phyloP scores from a whole-genome alignment of 257 asterid genomes.

The Primulina huaijiensis region DNA sequence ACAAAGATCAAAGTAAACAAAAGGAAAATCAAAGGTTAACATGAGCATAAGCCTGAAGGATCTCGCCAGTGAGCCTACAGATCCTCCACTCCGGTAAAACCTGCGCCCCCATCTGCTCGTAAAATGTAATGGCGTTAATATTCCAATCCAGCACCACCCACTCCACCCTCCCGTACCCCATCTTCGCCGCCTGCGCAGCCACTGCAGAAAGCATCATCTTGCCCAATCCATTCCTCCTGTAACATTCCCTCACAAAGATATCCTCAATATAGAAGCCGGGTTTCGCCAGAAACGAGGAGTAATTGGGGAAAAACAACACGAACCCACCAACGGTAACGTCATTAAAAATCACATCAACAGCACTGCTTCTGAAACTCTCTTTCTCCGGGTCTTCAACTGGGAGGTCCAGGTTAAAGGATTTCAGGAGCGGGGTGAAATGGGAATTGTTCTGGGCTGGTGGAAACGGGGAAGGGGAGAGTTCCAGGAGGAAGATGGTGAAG shows the following conservation, averaged over 20 bases:
- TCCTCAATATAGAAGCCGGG: slow-evolving; percentile 86
- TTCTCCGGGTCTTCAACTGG: slow-evolving; percentile 62
- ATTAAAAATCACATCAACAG: slow-evolving; percentile 17
- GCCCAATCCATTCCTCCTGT: slow-evolving; percentile 82
- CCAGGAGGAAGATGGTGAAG: slow-evolving; percentile 51
- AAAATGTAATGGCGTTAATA: slow-evolving; percentile 58
- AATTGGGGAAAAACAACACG: slow-evolving; percentile 78
- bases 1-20: slow-evolving; percentile 24
- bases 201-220: slow-evolving; percentile 63
- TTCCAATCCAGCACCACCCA: slow-evolving; percentile 96
- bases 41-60: slow-evolving; percentile 57
- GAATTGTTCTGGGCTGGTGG: slow-evolving; percentile 21
- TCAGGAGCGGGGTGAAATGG: slow-evolving; percentile 41
- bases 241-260: slow-evolving; percentile 75
- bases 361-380: slow-evolving; percentile 44
- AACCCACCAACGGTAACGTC: slow-evolving; percentile 56
- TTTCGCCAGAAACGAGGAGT: slow-evolving; percentile 72
- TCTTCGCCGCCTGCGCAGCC: slow-evolving; percentile 82
- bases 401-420: slow-evolving; percentile 45
- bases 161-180: slow-evolving; percentile 87
- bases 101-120: slow-evolving; percentile 83
- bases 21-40: slow-evolving; percentile 27
- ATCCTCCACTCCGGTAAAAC: slow-evolving; percentile 75
- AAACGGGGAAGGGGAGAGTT: slow-evolving; percentile 42
- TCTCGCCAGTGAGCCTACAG: slow-evolving; percentile 74